A percentile compares a stretch with the other conserved stretches of the same genome.
Conservation (phyloP, 192 early-diverging fungal genomes). For the Funneliformis mosseae region DNA sequence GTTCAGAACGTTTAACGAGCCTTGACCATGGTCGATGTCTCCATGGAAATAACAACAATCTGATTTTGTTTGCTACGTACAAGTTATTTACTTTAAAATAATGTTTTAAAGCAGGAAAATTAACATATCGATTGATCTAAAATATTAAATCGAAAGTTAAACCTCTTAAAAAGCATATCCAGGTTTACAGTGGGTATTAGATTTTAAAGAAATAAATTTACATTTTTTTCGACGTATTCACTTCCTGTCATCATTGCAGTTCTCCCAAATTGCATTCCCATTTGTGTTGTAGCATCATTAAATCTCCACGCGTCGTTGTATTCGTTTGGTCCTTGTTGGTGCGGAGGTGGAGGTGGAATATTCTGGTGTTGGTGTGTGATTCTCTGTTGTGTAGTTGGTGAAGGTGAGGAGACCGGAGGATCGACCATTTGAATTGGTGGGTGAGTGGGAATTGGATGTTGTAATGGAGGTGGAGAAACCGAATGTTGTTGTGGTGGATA, state of each 20-base stretch:
- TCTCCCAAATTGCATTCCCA: conserved; percentile 94
- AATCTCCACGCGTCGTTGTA: conserved; percentile 34
- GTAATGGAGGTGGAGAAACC: conserved; percentile 58
- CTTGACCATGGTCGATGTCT: conserved; percentile 83
- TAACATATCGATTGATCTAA: conserved; percentile 82
- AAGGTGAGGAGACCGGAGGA: conserved; percentile 44
- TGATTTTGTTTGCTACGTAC: conserved; percentile 89
- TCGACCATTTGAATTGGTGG: conserved; percentile 60
- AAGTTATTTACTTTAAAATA: conserved; percentile 96
- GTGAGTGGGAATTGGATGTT: conserved; percentile 63
- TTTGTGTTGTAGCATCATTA: conserved; percentile 78
- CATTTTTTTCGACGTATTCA: conserved; percentile 90
- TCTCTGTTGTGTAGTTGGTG: conserved; percentile 37
- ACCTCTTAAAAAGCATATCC: not conserved
- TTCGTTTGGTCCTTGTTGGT: not conserved
- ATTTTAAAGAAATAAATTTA: conserved; percentile 40
- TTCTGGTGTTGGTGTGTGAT: conserved; percentile 26
- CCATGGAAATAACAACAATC: conserved; percentile 88
- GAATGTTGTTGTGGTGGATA: conserved; percentile 33
- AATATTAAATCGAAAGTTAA: conserved; percentile 2
- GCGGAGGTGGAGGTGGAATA: not conserved
- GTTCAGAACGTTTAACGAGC: conserved; percentile 70
- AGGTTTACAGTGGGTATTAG: not conserved
- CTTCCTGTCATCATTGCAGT: conserved; percentile 81
- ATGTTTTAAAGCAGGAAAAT: conserved; percentile 81